phyloP scores from a whole-genome alignment of 176 grass and related monocot species.

The Aegilops sharonensis region DNA sequence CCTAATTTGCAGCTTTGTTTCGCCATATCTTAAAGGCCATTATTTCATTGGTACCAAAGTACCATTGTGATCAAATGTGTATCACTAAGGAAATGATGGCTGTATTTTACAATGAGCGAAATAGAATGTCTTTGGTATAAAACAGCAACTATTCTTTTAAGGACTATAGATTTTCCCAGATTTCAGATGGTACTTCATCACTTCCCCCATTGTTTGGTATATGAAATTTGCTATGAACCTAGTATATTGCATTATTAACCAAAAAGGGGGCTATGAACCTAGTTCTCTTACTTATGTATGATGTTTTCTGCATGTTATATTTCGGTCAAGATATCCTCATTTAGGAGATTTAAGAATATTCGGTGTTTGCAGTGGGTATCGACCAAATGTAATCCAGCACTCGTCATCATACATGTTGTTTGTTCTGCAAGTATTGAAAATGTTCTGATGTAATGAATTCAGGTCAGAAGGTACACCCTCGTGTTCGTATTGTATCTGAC shows the following conservation, averaged over 20 bases:
- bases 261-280: not conserved
- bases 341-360: not conserved
- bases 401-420: not conserved
- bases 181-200: not conserved
- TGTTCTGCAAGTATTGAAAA: not conserved
- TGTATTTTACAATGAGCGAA: not conserved
- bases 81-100: slow-evolving; percentile 6
- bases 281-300: not conserved
- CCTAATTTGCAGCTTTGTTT: slow-evolving; percentile 6
- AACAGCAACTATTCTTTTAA: not conserved
- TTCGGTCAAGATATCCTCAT: not conserved
- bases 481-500: not conserved
- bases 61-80: not conserved
- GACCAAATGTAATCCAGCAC: not conserved
- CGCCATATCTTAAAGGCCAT: not conserved
- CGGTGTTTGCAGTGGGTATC: not conserved
- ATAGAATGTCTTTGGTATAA: not conserved
- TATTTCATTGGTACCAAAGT: not conserved
- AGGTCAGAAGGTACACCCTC: slow-evolving; percentile 11
- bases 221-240: slow-evolving; percentile 2
- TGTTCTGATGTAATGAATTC: slow-evolving; percentile 9
- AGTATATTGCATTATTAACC: not conserved
- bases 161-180: not conserved
- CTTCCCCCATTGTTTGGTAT: not conserved
- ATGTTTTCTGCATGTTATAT: not conserved